phyloP scores from a whole-genome alignment of 2,329 filamentous ascomycete genomes.

The Cadophora sp. region DNA sequence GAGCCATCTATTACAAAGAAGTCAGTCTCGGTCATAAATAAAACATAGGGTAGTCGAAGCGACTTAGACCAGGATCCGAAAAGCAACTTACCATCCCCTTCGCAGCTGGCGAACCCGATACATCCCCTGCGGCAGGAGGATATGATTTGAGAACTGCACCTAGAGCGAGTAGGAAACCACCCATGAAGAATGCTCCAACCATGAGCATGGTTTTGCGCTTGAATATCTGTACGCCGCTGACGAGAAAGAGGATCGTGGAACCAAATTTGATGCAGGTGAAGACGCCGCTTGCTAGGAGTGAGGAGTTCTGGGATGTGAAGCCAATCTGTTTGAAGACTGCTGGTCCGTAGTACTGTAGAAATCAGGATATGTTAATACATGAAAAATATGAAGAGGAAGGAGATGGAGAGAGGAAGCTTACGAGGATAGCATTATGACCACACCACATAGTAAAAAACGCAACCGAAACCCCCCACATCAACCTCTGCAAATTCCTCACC shows the following conservation, averaged over 20 bases:
- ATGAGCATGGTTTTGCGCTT: conserved; percentile 55
- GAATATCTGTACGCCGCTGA: conserved; percentile 50
- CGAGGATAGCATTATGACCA: conserved; percentile 30
- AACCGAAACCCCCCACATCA: conserved; percentile 21
- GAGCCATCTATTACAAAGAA: conserved; percentile 22
- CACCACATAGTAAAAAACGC: conserved; percentile 49
- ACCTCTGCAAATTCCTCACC: conserved; percentile 35
- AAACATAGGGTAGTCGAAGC: neutral
- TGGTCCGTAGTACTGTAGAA: conserved; percentile 29
- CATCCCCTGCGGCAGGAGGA: conserved; percentile 61
- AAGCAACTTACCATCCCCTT: conserved; percentile 57
- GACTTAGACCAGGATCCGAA: too few relatives aligned
- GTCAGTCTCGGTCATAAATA: neutral
- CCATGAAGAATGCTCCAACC: conserved; percentile 56
- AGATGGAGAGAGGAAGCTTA: conserved; percentile 4
- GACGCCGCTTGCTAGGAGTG: conserved; percentile 26
- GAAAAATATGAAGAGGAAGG: neutral
- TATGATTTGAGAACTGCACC: conserved; percentile 53
- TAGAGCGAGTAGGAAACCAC: conserved; percentile 58
- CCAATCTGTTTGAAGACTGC: conserved; percentile 29
- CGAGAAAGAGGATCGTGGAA: conserved; percentile 22
- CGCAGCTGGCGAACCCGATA: conserved; percentile 51
- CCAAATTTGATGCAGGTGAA: conserved; percentile 27
- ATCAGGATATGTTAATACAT: too few relatives aligned
- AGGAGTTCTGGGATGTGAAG: conserved; percentile 22